Evolutionary conservation across 169 alveolate genomes (phyloP).

Genomic region (Babesia microti): DNA sequence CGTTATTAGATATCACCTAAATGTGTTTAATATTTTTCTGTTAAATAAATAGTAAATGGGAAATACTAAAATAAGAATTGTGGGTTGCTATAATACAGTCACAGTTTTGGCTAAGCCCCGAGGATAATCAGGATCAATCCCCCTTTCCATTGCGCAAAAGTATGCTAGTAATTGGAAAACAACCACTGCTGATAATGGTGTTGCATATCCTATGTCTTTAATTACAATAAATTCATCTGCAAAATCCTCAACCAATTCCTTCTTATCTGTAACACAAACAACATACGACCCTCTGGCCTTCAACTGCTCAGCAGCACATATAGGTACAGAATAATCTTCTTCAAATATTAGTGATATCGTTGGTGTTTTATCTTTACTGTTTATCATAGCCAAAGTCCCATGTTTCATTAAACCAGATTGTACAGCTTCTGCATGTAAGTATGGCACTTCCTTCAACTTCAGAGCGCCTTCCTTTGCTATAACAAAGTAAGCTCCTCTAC

Average conservation of each 20-base stretch:
- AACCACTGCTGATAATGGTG: constrained; percentile 69
- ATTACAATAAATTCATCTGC: constrained; percentile 68
- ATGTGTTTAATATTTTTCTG: background rate
- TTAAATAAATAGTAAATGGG: background rate
- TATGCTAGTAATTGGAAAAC: constrained; percentile 75
- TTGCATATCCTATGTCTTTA: constrained; percentile 65
- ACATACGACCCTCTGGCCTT: constrained; percentile 85
- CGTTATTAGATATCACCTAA: background rate
- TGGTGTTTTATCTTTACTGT: constrained; percentile 65
- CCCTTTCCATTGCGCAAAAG: constrained; percentile 53
- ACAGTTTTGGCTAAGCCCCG: constrained; percentile 75
- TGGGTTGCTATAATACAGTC: constrained; percentile 40
- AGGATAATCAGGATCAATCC: constrained; percentile 72
- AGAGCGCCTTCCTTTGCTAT: constrained; percentile 95
- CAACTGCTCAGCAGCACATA: constrained; percentile 80
- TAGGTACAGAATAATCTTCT: constrained; percentile 76
- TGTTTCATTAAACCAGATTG: constrained; percentile 90
- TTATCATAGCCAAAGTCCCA: constrained; percentile 89
- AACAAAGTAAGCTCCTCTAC: constrained; percentile 83
- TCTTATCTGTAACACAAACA: constrained; percentile 78
- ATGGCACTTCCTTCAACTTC: constrained; percentile 88
- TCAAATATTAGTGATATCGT: constrained; percentile 77
- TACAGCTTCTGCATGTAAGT: constrained; percentile 91
- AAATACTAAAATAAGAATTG: background rate
- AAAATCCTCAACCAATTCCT: constrained; percentile 54